Conservation (phyloP, 208 protist species). For the Trypanosoma cruzi region DNA sequence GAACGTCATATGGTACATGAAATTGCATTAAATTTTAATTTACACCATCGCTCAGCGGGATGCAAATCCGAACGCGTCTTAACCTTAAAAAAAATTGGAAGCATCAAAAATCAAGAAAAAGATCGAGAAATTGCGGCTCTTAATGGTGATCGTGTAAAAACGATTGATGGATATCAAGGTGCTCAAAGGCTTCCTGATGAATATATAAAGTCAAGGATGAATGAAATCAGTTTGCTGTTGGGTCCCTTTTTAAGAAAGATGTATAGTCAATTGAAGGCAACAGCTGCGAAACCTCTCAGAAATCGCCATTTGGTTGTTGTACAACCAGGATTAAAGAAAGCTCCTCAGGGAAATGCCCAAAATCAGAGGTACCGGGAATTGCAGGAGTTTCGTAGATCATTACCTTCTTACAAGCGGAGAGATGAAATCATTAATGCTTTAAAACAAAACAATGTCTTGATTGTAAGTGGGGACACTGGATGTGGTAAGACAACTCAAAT, state of each 20-base stretch:
- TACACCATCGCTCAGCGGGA: conserved; percentile 76
- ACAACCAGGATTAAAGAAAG: conserved; percentile 41
- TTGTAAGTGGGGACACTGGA: conserved; percentile 97
- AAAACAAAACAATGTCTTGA: conserved; percentile 56
- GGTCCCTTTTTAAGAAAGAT: conserved; percentile 47
- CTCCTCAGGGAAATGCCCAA: conserved; percentile 25
- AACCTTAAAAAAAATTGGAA: conserved; percentile 64
- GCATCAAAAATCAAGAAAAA: conserved; percentile 28
- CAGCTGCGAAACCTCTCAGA: conserved; percentile 26
- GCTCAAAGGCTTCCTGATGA: conserved; percentile 61
- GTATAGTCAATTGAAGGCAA: conserved; percentile 43
- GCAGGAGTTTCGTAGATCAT: conserved; percentile 51
- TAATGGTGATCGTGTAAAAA: conserved; percentile 50
- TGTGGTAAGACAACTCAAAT: conserved; percentile 98
- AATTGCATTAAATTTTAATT: conserved; percentile 64
- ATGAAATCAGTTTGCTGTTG: conserved; percentile 30
- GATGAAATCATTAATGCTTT: conserved; percentile 64
- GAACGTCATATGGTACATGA: conserved; percentile 73
- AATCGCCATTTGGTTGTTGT: conserved; percentile 37
- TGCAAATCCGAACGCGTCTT: conserved; percentile 41
- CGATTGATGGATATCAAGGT: conserved; percentile 78
- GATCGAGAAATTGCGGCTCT: conserved; percentile 38
- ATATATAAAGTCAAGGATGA: conserved; percentile 36
- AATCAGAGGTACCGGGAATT: conserved; percentile 33
- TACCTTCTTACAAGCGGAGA: conserved; percentile 58